These are phyloP conservation scores for Oidiodendron maius DNA, from an alignment of 495 filamentous ascomycete species.

Conservation along the genomic window DNA sequence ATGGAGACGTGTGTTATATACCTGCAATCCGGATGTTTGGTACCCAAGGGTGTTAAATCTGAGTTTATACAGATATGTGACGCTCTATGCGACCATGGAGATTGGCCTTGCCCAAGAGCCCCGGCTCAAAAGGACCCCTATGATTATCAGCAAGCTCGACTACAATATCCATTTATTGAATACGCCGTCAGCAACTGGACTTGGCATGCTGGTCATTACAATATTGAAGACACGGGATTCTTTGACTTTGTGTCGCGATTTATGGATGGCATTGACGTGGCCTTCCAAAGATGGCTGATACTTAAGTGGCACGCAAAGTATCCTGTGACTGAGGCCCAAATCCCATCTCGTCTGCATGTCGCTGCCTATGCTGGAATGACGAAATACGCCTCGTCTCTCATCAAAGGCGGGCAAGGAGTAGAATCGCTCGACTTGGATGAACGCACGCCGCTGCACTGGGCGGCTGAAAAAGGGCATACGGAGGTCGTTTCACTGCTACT, in stretches of 20 bases:
- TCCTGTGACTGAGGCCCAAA: conserved; percentile 15
- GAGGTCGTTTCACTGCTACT: conserved; percentile 21
- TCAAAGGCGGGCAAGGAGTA: conserved; percentile 1
- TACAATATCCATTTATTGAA: conserved; percentile 23
- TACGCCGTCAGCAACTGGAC: conserved; percentile 26
- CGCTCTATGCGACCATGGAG: conserved; percentile 10
- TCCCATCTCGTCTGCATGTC: conserved; percentile 14
- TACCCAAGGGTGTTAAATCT: too few relatives aligned
- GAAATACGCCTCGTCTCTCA: conserved; percentile 7
- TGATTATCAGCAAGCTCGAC: conserved; percentile 4
- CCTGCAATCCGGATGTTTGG: conserved; percentile 11
- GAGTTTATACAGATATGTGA: background rate
- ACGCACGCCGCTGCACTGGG: conserved; percentile 23
- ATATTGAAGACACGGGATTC: conserved; percentile 6
- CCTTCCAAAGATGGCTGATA: conserved; percentile 6
- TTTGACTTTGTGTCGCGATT: conserved; percentile 1
- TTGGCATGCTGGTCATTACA: conserved; percentile 19
- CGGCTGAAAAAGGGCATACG: conserved; percentile 17
- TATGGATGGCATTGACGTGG: background rate
- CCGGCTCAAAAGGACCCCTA: background rate
- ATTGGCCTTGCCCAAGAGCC: background rate
- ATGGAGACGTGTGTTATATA: conserved; percentile 1
- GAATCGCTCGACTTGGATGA: conserved; percentile 11
- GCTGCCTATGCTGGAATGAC: conserved; percentile 13
- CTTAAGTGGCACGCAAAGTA: conserved; percentile 9